phyloP scores from a whole-genome alignment of 2,329 filamentous ascomycete species.

The Paradendryphiella salina region DNA sequence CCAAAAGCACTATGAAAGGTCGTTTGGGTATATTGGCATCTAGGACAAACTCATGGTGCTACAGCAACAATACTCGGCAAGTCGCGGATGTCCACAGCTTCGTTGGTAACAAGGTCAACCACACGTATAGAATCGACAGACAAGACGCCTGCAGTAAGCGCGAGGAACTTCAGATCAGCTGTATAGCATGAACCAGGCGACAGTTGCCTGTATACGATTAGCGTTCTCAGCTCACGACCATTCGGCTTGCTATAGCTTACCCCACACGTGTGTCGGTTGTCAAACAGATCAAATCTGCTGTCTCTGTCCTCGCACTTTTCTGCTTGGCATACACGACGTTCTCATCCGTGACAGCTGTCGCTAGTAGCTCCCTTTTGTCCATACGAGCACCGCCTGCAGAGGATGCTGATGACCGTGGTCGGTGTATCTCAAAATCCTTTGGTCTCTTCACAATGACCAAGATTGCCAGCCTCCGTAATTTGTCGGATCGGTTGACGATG shows the following conservation, averaged over 20 bases:
- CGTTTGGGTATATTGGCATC: not conserved
- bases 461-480: slow-evolving; percentile 69
- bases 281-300: slow-evolving; percentile 71
- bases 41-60: slow-evolving; percentile 14
- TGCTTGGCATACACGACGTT: slow-evolving; percentile 73
- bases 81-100: slow-evolving; percentile 76
- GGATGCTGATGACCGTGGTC: slow-evolving; percentile 49
- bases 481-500: slow-evolving; percentile 70
- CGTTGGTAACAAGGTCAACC: slow-evolving; percentile 72
- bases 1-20: not conserved
- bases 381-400: slow-evolving; percentile 43
- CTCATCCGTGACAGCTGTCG: slow-evolving; percentile 72
- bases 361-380: slow-evolving; percentile 49
- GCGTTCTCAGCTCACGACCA: not conserved
- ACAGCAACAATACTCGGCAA: slow-evolving; percentile 66
- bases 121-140: slow-evolving; percentile 73
- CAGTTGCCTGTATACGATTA: slow-evolving; percentile 58
- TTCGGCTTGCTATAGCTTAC: slow-evolving; percentile 45
- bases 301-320: slow-evolving; percentile 64
- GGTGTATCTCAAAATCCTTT: slow-evolving; percentile 52
- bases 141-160: slow-evolving; percentile 67
- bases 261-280: slow-evolving; percentile 75
- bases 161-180: slow-evolving; percentile 71
- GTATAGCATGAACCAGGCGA: slow-evolving; percentile 73
- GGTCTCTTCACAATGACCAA: slow-evolving; percentile 68